A percentile compares a stretch with the other conserved stretches of the same genome.
phyloP scores from a whole-genome alignment of 768 basidiomycete genomes.

The Jaapia argillacea region DNA sequence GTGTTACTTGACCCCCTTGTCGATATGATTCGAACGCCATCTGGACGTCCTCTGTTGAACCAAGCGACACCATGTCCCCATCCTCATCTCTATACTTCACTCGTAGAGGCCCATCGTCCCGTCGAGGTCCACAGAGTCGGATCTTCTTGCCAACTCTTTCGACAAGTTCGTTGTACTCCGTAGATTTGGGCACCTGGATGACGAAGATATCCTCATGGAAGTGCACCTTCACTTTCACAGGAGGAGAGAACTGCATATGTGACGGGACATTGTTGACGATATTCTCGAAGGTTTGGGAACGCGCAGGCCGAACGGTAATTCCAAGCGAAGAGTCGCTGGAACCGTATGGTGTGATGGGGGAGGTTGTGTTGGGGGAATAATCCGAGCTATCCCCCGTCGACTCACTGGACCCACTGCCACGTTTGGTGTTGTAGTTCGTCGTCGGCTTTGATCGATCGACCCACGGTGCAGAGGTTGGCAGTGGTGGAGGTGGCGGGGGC shows the following conservation, averaged over 20 bases:
- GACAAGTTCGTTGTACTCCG: constrained; percentile 75
- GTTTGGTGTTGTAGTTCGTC: constrained; percentile 40
- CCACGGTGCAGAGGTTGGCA: constrained; percentile 40
- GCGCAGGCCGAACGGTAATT: constrained; percentile 38
- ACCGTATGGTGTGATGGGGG: constrained; percentile 87
- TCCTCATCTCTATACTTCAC: constrained; percentile 91
- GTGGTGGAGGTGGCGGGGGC: constrained; percentile 54
- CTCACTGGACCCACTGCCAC: constrained; percentile 79
- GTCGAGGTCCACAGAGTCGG: constrained; percentile 74
- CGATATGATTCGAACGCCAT: constrained; percentile 86
- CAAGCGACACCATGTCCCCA: constrained; percentile 81
- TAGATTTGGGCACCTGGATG: constrained; percentile 74
- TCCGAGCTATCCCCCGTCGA: constrained; percentile 77
- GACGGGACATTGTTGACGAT: constrained; percentile 16
- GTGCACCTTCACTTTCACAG: constrained; percentile 89
- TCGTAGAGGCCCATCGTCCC: constrained; percentile 71
- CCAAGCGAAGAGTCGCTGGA: constrained; percentile 75
- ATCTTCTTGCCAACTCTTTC: constrained; percentile 92
- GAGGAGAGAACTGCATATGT: constrained; percentile 18
- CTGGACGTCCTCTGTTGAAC: constrained; percentile 87
- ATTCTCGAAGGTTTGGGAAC: constrained; percentile 44
- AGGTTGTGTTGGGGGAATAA: constrained; percentile 76
- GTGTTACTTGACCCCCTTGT: constrained; percentile 71
- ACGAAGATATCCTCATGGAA: constrained; percentile 95
- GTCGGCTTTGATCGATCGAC: constrained; percentile 31